These are phyloP conservation scores for Chondrus crispus DNA, from an alignment of 23 red algal species.

Conservation along the genomic window DNA sequence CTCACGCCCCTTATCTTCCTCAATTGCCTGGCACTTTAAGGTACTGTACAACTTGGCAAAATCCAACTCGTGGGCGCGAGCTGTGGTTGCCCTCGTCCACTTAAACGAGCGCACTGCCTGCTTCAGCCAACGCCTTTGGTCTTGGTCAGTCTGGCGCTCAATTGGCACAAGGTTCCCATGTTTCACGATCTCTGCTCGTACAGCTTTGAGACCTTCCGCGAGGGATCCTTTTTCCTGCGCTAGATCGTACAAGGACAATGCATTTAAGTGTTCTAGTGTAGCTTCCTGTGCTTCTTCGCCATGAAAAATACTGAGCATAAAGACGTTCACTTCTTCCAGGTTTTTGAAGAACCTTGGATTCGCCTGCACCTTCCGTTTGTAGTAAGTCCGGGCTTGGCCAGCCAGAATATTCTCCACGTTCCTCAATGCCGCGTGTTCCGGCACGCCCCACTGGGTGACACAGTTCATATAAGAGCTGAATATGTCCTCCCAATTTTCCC, in stretches of 20 bases:
- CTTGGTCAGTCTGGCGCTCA: neutral
- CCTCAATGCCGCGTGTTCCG: neutral
- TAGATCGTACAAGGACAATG: neutral
- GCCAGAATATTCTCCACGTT: neutral
- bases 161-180: neutral
- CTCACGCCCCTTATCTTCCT: neutral
- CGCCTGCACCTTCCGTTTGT: neutral
- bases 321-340: neutral
- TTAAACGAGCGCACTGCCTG: neutral
- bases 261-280: neutral
- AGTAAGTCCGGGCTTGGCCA: neutral
- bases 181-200: neutral
- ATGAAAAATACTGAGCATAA: neutral
- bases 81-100: neutral
- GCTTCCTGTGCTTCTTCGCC: neutral
- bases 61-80: neutral
- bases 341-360: neutral
- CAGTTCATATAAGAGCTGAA: neutral
- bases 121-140: neutral
- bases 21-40: neutral
- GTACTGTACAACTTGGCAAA: neutral
- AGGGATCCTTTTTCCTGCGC: neutral
- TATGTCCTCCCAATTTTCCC: neutral
- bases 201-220: neutral
- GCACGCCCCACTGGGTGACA: neutral